phyloP scores from a whole-genome alignment of 2,329 filamentous ascomycete species.

The Dissoconium aciculare region DNA sequence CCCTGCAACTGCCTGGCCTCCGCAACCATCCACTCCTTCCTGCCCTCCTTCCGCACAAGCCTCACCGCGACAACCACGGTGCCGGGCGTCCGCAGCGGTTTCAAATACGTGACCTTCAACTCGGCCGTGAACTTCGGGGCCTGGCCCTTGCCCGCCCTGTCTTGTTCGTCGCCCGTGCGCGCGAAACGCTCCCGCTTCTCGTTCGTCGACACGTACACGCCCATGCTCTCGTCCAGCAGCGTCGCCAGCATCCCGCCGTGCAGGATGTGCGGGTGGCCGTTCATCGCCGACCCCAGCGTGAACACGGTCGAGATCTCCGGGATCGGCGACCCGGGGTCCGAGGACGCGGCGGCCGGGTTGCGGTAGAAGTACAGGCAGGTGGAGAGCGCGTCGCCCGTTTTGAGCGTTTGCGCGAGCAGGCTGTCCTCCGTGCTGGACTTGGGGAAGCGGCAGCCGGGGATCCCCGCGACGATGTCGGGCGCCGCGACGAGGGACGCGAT shows the following conservation, averaged over 20 bases:
- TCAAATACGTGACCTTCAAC: conserved; percentile 41
- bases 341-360: conserved; percentile 20
- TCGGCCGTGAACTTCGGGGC: conserved; percentile 33
- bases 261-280: conserved; percentile 37
- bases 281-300: conserved; percentile 37
- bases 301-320: conserved; percentile 26
- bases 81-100: conserved; percentile 37
- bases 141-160: conserved; percentile 5
- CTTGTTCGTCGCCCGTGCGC: conserved; percentile 4
- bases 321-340: conserved; percentile 7
- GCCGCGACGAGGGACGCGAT: conserved; percentile 15
- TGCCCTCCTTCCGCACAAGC: conserved; percentile 33
- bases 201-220: conserved; percentile 35
- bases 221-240: conserved; percentile 45
- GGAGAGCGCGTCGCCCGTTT: conserved; percentile 35
- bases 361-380: conserved; percentile 32
- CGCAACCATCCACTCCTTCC: conserved; percentile 39
- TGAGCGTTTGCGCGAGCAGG: conserved; percentile 40
- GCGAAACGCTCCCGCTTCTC: conserved; percentile 13
- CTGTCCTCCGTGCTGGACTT: conserved; percentile 35
- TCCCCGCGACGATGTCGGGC: conserved; percentile 27
- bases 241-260: conserved; percentile 46
- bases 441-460: conserved; percentile 24
- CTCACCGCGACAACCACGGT: conserved; percentile 33
- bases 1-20: conserved; percentile 26